Base-by-base conservation (phyloP, 2,329 filamentous ascomycete species). In the Fusarium bulbicola region DNA sequence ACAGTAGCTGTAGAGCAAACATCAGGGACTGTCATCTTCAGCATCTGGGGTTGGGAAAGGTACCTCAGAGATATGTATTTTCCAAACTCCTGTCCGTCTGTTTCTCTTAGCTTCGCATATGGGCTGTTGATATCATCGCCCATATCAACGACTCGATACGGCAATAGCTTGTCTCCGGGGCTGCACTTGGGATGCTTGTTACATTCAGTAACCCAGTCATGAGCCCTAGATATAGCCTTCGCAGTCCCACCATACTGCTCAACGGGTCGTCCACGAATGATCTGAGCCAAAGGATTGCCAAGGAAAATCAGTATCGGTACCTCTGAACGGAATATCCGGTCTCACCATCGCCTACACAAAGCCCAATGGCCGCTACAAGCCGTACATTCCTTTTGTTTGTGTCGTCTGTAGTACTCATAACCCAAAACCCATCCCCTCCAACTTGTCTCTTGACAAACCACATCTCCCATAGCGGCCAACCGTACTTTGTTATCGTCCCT, bases 41-140 rank as follows among this genome's bases (percentile, higher is more conserved):
- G 16, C 26, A 12, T 9, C 5, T 20, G 7, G 2, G 10, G 0
- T 4, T 4, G 6, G 3, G 3, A 13, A 3, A 21, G 0, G 18
- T 59, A 69, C 65, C 65, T 69, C 3, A 69, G 21, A 7, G 52
- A 42, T n/a, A 59, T 45, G 10, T 69, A 69, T 3, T 14, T 39
- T 6, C 45, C 65, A 18, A 0, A 0, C 3, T 69, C 36, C 4
- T 37, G 1, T 14, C 24, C 36, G 6, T 21, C 3, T 1, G 59
- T 69, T 4, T 69, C 65, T 1, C 14, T 18, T 1, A 69, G 40
- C 9, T 13, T 69, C 5, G 63, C 59, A 6, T 59, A 36, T 16
- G 59, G 36, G n/a, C 46, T 64, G 10, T 28, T 7, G 7, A 2
- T 5, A 1, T 47, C 20, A 18, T 30, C 20, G 1, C 66, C 59